A percentile compares a stretch with the other conserved stretches of the same genome.
phyloP scores from a whole-genome alignment of 2,329 filamentous ascomycete genomes.

The Simplicillium aogashimaense region DNA sequence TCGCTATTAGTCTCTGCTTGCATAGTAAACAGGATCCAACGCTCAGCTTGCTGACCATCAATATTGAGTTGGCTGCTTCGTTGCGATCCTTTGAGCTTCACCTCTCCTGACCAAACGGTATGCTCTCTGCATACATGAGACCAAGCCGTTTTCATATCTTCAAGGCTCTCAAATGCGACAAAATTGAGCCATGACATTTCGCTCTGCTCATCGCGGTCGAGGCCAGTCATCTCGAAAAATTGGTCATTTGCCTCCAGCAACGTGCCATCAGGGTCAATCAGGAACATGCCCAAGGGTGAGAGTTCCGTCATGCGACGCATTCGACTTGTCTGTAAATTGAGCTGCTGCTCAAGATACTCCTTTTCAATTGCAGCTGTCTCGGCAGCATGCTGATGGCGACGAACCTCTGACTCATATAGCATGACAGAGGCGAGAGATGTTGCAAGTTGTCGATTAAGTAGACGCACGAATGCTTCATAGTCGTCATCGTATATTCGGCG shows the following conservation, averaged over 20 bases:
- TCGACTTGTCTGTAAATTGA: conserved; percentile 23
- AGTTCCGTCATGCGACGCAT: conserved; percentile 25
- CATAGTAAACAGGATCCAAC: conserved; percentile 30
- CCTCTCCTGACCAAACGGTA: conserved; percentile 26
- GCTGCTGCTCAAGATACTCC: conserved; percentile 21
- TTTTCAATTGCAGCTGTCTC: conserved; percentile 23
- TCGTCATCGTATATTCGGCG: conserved; percentile 64
- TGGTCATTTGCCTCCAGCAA: conserved; percentile 33
- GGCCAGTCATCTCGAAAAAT: conserved; percentile 36
- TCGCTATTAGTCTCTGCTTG: conserved; percentile 21
- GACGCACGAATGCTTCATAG: conserved; percentile 48
- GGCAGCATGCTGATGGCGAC: conserved; percentile 28
- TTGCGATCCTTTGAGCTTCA: conserved; percentile 25
- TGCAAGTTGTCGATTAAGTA: conserved; percentile 37
- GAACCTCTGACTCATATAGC: conserved; percentile 55
- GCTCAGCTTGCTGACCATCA: conserved; percentile 21
- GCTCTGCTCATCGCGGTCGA: conserved; percentile 22
- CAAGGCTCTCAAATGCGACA: conserved; percentile 23
- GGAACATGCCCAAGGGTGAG: conserved; percentile 26
- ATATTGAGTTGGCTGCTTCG: conserved; percentile 14
- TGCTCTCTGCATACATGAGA: conserved; percentile 20
- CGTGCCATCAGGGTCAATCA: conserved; percentile 26
- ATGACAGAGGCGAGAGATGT: conserved; percentile 56
- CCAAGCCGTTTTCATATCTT: conserved; percentile 26
- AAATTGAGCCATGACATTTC: conserved; percentile 31